phyloP scores from a whole-genome alignment of 179 eudicot species.

The Beta lomatogona region DNA sequence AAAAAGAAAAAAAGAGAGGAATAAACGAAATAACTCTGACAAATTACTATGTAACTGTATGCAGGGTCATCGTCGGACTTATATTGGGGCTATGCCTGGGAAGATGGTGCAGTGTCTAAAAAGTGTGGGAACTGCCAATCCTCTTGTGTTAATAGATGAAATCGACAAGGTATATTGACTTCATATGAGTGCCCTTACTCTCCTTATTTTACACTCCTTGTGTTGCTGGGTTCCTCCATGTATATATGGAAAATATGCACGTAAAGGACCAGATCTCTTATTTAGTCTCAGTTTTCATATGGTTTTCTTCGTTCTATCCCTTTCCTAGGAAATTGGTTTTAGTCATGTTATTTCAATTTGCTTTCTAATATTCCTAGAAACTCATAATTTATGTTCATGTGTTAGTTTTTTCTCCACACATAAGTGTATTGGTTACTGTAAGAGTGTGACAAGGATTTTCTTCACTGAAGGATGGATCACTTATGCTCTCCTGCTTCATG shows the following conservation, averaged over 20 bases:
- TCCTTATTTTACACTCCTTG: neutral
- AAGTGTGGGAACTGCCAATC: constrained; percentile 91
- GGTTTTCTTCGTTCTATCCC: constrained; percentile 5
- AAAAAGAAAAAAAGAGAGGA: no score
- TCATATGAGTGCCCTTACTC: neutral
- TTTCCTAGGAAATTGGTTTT: neutral
- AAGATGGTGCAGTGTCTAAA: constrained; percentile 96
- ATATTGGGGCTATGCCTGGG: constrained; percentile 99
- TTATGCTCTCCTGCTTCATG: neutral
- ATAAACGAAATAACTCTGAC: neutral
- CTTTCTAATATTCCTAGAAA: neutral
- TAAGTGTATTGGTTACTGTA: neutral
- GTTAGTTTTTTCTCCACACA: constrained; percentile 10
- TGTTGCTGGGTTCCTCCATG: neutral
- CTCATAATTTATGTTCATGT: neutral
- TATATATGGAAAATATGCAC: neutral
- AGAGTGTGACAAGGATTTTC: constrained; percentile 3
- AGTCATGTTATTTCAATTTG: neutral
- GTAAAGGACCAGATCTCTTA: neutral
- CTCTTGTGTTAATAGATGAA: constrained; percentile 97
- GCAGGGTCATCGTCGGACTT: constrained; percentile 99
- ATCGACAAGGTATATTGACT: constrained; percentile 79
- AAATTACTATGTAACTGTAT: constrained; percentile 19
- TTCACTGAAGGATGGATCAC: neutral
- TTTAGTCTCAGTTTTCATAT: constrained; percentile 6